These are phyloP conservation scores for Straminergon stramineum DNA, from an alignment of 225 moss, liverwort and hornwort genomes.

Conservation along the genomic window DNA sequence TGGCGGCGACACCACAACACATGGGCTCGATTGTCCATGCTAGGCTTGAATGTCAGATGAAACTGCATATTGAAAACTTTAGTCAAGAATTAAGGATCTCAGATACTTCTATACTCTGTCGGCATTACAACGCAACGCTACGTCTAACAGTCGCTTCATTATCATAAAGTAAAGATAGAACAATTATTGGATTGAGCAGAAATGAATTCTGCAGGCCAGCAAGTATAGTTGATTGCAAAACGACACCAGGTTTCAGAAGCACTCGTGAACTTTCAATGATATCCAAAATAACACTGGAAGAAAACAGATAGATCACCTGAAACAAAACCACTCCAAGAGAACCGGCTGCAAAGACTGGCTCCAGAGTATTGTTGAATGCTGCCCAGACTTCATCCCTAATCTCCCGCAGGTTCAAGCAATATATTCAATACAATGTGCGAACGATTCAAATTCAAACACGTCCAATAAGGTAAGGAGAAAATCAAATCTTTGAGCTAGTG, in stretches of 20 bases:
- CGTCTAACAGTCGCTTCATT: background rate
- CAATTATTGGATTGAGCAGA: background rate
- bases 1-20: slow-evolving; percentile 76
- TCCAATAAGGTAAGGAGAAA: background rate
- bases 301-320: slow-evolving; percentile 34
- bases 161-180: background rate
- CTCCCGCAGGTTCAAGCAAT: slow-evolving; percentile 1
- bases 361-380: slow-evolving; percentile 62
- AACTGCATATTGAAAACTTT: slow-evolving; percentile 43
- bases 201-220: background rate
- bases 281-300: background rate
- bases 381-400: slow-evolving; percentile 64
- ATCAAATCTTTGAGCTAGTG: background rate
- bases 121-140: background rate
- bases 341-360: slow-evolving; percentile 57
- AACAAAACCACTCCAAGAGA: slow-evolving; percentile 72
- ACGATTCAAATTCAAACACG: background rate
- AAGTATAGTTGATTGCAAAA: background rate
- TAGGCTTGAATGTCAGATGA: slow-evolving; percentile 76
- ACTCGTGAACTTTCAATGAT: background rate
- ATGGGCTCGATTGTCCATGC: slow-evolving; percentile 52
- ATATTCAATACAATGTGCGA: background rate
- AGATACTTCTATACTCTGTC: background rate
- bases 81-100: background rate
- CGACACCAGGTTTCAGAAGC: background rate